Percentiles rank a stretch among this genome's conserved stretches.
These are phyloP conservation scores for Thecaphora thlaspeos DNA, from an alignment of 1,284 basidiomycete genomes.

Conservation along the genomic window DNA sequence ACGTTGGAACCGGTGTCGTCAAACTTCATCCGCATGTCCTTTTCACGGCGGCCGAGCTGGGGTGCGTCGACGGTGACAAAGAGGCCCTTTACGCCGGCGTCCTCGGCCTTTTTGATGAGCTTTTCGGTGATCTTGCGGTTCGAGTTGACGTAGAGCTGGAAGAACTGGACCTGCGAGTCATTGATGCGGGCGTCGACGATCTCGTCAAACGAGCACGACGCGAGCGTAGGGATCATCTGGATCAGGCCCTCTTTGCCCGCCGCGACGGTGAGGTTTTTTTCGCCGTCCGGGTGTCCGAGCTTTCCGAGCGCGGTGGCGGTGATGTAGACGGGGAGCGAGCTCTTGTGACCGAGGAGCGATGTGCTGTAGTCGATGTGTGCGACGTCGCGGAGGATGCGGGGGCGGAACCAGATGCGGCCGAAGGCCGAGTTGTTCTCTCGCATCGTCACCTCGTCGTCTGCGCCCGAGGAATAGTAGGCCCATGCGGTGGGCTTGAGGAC, in stretches of 20 bases:
- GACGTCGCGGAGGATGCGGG: slow-evolving; percentile 80
- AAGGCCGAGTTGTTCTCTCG: slow-evolving; percentile 85
- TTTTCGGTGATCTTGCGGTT: slow-evolving; percentile 70
- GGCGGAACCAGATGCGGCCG: slow-evolving; percentile 91
- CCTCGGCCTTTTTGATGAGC: slow-evolving; percentile 71
- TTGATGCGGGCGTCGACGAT: slow-evolving; percentile 67
- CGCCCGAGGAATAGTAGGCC: slow-evolving; percentile 58
- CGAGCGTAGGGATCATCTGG: slow-evolving; percentile 63
- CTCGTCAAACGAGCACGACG: slow-evolving; percentile 63
- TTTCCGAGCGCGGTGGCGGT: slow-evolving; percentile 82
- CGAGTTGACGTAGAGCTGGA: slow-evolving; percentile 75
- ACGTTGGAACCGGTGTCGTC: slow-evolving; percentile 62
- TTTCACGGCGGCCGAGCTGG: slow-evolving; percentile 79
- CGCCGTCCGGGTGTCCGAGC: slow-evolving; percentile 87
- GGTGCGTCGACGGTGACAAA: slow-evolving; percentile 88
- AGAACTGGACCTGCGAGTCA: slow-evolving; percentile 63
- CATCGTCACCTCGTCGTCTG: slow-evolving; percentile 64
- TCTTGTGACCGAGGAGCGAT: slow-evolving; percentile 33
- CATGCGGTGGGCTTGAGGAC: slow-evolving; percentile 53
- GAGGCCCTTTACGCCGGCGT: slow-evolving; percentile 73
- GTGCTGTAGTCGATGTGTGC: slow-evolving; percentile 69
- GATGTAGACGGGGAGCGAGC: slow-evolving; percentile 64
- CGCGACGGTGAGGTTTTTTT: slow-evolving; percentile 79
- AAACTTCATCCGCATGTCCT: slow-evolving; percentile 65
- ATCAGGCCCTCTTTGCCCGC: slow-evolving; percentile 71